phyloP scores from a whole-genome alignment of 1,139 yeast species.

The Saccharomyces hybrid region DNA sequence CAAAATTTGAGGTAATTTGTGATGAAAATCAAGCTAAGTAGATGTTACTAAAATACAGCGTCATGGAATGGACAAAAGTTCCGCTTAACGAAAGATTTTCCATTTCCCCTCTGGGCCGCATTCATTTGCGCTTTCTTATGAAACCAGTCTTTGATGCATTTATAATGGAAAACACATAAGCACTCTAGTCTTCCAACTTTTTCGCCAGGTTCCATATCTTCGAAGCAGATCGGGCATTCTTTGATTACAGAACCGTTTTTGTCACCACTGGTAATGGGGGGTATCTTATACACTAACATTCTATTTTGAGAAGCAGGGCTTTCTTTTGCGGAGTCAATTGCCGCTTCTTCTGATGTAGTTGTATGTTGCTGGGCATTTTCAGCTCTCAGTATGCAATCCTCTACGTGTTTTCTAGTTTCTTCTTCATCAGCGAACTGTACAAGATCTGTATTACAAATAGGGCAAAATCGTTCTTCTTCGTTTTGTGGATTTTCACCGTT shows the following conservation, averaged over 20 bases:
- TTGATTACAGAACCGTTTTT: constrained; percentile 33
- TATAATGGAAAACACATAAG: constrained; percentile 85
- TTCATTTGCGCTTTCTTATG: constrained; percentile 56
- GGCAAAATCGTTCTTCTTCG: constrained; percentile 36
- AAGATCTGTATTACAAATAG: constrained; percentile 45
- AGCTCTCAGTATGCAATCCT: constrained; percentile 55
- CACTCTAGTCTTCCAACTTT: constrained; percentile 91
- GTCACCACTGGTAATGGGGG: constrained; percentile 37
- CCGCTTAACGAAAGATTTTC: constrained; percentile 4
- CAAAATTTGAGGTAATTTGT: neutral
- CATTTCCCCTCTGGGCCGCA: constrained; percentile 4
- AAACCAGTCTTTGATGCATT: constrained; percentile 88
- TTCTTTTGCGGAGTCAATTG: constrained; percentile 7
- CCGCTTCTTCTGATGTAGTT: neutral
- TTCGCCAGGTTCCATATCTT: constrained; percentile 77
- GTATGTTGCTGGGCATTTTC: constrained; percentile 59
- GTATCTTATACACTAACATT: constrained; percentile 77
- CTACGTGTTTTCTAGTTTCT: constrained; percentile 61
- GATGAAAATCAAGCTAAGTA: neutral
- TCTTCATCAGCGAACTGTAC: constrained; percentile 33
- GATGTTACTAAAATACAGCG: constrained; percentile 8
- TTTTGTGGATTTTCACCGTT: constrained; percentile 24
- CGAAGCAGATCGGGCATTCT: constrained; percentile 92
- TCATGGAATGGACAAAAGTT: constrained; percentile 27
- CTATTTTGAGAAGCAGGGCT: constrained; percentile 43